Evolutionary conservation across 1,284 basidiomycete genomes (phyloP).

Genomic region (Cryptococcus sp.): DNA sequence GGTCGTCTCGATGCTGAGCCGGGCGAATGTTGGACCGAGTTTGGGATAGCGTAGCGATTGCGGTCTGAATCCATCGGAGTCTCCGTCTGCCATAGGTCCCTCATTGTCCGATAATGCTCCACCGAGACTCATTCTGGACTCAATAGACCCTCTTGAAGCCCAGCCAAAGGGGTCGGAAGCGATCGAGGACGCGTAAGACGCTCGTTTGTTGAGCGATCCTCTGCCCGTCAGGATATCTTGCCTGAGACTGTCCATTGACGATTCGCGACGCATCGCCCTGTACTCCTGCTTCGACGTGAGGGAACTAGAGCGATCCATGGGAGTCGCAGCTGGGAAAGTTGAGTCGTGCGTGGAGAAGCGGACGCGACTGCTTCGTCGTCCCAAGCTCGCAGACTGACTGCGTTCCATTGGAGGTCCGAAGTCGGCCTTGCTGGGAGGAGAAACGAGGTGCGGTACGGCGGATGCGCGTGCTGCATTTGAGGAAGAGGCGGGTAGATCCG

Average conservation of each 20-base stretch:
- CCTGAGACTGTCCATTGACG: slow-evolving; percentile 16
- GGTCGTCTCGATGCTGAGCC: slow-evolving; percentile 14
- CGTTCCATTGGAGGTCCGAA: slow-evolving; percentile 8
- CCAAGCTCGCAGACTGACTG: neutral
- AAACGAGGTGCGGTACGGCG: slow-evolving; percentile 6
- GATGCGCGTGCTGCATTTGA: slow-evolving; percentile 8
- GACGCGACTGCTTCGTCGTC: slow-evolving; percentile 18
- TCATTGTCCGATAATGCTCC: neutral
- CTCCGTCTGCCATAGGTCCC: neutral
- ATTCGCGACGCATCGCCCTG: slow-evolving; percentile 13
- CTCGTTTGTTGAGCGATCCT: neutral
- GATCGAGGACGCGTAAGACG: slow-evolving; percentile 8
- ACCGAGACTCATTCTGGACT: neutral
- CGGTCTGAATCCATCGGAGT: slow-evolving; percentile 13
- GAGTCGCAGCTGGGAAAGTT: neutral
- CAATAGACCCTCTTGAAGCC: slow-evolving; percentile 6
- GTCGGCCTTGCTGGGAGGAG: slow-evolving; percentile 1
- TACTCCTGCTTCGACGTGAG: neutral
- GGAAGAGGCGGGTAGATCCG: neutral
- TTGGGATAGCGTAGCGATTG: slow-evolving; percentile 25
- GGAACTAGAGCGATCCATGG: neutral
- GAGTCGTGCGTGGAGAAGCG: slow-evolving; percentile 14
- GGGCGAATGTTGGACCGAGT: slow-evolving; percentile 7
- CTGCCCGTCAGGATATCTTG: neutral
- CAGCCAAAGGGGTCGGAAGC: slow-evolving; percentile 11